Evolutionary conservation across 768 basidiomycete species (phyloP), one percentile per base, ranked within the genome.

Genomic region (Hortiboletus campestris): DNA sequence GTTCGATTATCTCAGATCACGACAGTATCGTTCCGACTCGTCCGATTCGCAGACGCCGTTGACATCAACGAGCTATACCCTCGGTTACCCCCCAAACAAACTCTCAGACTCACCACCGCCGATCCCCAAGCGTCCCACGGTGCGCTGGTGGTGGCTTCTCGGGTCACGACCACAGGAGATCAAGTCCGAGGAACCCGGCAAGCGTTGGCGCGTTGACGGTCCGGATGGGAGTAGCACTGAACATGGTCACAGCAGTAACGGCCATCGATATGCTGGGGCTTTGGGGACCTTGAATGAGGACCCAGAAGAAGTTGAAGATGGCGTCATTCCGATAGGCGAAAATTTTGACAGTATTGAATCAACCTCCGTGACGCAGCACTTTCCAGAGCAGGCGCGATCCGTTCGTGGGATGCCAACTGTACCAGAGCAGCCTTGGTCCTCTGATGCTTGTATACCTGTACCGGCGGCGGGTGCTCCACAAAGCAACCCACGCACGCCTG

Each of bases 31-130:
- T 8, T 61, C 65, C 6, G 51, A 53, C 36, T 72, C 70, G 1
- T 52, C 69, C 6, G 70, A 71, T 19, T 71, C 71, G 4, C 62
- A 62, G 28, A 70, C 63, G 0, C 71, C 70, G 0, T 32, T 71
- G 35, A 67, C 69, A 1, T 9, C 42, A 19, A 13, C 55, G n/a
- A 31, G 28, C 35, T 22, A 47, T 34, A 14, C 14, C 6, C 32
- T 50, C 22, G 51, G 60, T 40, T 59, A 55, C 31, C 65, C 70
- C n/a, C 55, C 55, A 6, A 46, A 13, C 5, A 43, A 17, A 3
- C 17, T 19, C 28, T 25, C 40, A 6, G 52, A 48, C 1, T 47
- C 64, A 5, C 60, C 54, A 2, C 56, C 50, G 4, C 46, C 60
- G 1, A 44, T 38, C 4, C 11, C 53, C 10, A 56, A 40, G 20